Evolutionary conservation across 139 green algal genomes (phyloP), one percentile per base, ranked within the genome.

Genomic region (Medakamo hakoo): DNA sequence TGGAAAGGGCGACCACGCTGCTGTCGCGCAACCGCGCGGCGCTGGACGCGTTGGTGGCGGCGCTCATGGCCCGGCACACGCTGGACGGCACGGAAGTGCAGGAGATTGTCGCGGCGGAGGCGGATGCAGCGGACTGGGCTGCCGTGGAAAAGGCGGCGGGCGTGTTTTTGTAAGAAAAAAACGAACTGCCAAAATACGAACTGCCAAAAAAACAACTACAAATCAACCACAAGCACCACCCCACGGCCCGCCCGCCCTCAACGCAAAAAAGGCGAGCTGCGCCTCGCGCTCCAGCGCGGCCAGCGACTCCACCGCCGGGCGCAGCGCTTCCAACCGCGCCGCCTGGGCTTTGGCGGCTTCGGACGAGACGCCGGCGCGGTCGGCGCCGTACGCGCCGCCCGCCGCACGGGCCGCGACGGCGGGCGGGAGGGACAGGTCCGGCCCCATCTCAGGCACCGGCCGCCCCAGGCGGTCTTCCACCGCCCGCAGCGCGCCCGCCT

Each of bases 371-470:
- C 30, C 23, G 59, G 32, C 68, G 49, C 59, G 40, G 5, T 64
- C 63, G 19, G 64, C 63, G 21, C 73, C 73, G 0, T 63, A 60
- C 25, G 66, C 68, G 56, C 78, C 65, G 26, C 71, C 70, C 19
- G 58, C 31, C 27, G 73, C 59, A 2, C 49, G 55, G 20, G 59
- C 69, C 31, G 65, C 64, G 20, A 87, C 68, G 4, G 72, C 59
- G 21, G 63, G 20, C 1, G 84, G 84, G 57, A 92, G 73, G 3
- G 29, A 72, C 27, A 92, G 40, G 70, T 92, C 83, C 2, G 76
- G 59, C 2, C 30, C 55, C n/a, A 90, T 56, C 18, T 68, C 40
- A 2, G 66, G 59, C 2, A 89, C 65, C 24, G 69, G 29, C 25
- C 63, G 65, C 18, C 73, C 66, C 14, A 92, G 62, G 21, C 85